Percentiles rank a stretch among this genome's conserved stretches.
Evolutionary conservation across 345 rosid genomes (phyloP).

Genomic region (Acer saccharum): DNA sequence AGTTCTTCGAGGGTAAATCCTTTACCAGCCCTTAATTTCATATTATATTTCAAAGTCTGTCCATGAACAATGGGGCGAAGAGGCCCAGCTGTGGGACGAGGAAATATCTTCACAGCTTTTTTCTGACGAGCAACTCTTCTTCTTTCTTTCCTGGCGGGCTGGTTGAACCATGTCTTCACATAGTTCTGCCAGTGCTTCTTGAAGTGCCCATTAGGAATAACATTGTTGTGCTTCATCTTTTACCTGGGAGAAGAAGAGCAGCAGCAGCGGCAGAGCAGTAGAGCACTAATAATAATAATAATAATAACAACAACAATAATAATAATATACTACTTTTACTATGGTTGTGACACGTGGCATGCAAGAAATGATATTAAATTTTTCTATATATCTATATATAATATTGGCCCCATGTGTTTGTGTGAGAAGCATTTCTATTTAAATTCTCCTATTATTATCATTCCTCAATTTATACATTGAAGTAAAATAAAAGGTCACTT

Average conservation of each 20-base stretch:
- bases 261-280: no score
- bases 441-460: no score
- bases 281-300: no score
- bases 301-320: no score
- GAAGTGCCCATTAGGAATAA: constrained; percentile 50
- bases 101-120: constrained; percentile 88
- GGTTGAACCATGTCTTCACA: constrained; percentile 89
- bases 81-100: constrained; percentile 83
- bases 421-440: no score
- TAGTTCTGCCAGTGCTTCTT: constrained; percentile 91
- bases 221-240: constrained; percentile 81
- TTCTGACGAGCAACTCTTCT: constrained; percentile 79
- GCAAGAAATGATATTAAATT: no score
- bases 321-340: no score
- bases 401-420: no score
- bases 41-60: constrained; percentile 86
- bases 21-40: constrained; percentile 83
- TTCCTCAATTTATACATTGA: no score
- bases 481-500: no score
- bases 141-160: constrained; percentile 76
- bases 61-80: constrained; percentile 85
- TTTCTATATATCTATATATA: no score
- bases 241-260: constrained; percentile 22
- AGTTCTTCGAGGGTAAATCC: constrained; percentile 94
- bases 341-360: no score